Percentiles rank a stretch among this genome's conserved stretches.
Evolutionary conservation across 257 asterid genomes (phyloP).

Genomic region (Lycium ferocissimum): DNA sequence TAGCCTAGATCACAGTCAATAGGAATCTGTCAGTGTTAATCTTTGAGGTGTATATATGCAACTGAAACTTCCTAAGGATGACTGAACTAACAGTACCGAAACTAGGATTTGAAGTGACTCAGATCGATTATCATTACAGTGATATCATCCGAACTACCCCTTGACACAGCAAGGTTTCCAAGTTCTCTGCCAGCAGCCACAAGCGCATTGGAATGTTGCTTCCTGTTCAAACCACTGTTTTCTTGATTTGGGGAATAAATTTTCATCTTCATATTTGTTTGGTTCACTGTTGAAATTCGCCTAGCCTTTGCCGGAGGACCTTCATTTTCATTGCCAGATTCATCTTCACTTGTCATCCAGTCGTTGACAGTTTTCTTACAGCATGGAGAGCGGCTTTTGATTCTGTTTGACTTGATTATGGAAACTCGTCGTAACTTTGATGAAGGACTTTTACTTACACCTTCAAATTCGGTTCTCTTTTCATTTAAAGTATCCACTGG

Average conservation of each 20-base stretch:
- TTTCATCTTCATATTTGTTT: constrained; percentile 35
- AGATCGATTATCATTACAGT: constrained; percentile 80
- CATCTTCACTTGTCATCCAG: constrained; percentile 46
- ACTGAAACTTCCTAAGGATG: not conserved
- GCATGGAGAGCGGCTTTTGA: constrained; percentile 32
- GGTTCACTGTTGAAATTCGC: constrained; percentile 47
- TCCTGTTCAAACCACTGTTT: constrained; percentile 45
- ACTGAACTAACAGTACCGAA: not conserved
- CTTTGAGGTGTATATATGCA: not conserved
- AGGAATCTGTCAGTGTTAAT: not conserved
- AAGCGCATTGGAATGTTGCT: constrained; percentile 42
- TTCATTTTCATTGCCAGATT: constrained; percentile 45
- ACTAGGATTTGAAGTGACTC: constrained; percentile 35
- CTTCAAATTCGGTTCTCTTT: constrained; percentile 30
- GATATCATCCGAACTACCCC: constrained; percentile 86
- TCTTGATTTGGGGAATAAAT: constrained; percentile 33
- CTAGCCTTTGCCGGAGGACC: constrained; percentile 64
- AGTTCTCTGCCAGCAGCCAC: constrained; percentile 74
- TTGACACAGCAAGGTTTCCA: constrained; percentile 60
- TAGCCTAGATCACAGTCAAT: not conserved
- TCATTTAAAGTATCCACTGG: constrained; percentile 33
- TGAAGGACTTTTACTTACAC: constrained; percentile 43
- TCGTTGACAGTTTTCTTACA: constrained; percentile 32
- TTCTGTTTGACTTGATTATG: constrained; percentile 28
- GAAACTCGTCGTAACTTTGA: constrained; percentile 43